Percentiles rank a stretch among this genome's conserved stretches.
Evolutionary conservation across 495 filamentous ascomycete species (phyloP).

Genomic region (Sporormia fimetaria): DNA sequence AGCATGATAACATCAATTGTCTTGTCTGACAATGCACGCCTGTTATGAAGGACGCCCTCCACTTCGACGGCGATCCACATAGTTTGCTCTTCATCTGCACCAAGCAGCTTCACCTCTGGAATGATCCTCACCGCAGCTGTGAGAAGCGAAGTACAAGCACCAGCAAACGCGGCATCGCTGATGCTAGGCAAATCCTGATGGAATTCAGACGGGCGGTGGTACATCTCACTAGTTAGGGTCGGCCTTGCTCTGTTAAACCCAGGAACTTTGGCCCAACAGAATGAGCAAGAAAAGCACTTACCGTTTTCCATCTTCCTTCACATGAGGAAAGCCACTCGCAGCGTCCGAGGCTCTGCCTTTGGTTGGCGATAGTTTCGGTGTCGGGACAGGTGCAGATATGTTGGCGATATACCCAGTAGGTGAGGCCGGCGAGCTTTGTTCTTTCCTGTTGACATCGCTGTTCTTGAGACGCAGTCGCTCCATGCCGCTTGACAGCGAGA

Average conservation of each 20-base stretch:
- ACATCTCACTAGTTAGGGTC: not conserved
- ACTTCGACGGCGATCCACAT: constrained; percentile 8
- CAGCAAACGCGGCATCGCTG: not conserved
- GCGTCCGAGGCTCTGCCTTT: too few relatives aligned
- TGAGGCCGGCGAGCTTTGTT: too few relatives aligned
- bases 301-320: too few relatives aligned
- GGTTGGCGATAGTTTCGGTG: too few relatives aligned
- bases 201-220: not conserved
- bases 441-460: too few relatives aligned
- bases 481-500: too few relatives aligned
- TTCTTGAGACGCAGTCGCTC: too few relatives aligned
- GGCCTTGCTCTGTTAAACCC: not conserved
- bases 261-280: not conserved
- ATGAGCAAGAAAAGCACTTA: too few relatives aligned
- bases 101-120: not conserved
- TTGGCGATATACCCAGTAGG: too few relatives aligned
- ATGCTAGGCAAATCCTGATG: too few relatives aligned
- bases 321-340: too few relatives aligned
- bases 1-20: constrained; percentile 9
- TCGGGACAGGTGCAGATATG: too few relatives aligned
- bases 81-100: not conserved
- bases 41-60: constrained; percentile 4
- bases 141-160: not conserved
- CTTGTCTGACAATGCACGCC: not conserved
- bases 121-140: not conserved